Evolutionary conservation across 345 rosid species (phyloP), one percentile per base, ranked within the genome.

Genomic region (Euphorbia lathyris): DNA sequence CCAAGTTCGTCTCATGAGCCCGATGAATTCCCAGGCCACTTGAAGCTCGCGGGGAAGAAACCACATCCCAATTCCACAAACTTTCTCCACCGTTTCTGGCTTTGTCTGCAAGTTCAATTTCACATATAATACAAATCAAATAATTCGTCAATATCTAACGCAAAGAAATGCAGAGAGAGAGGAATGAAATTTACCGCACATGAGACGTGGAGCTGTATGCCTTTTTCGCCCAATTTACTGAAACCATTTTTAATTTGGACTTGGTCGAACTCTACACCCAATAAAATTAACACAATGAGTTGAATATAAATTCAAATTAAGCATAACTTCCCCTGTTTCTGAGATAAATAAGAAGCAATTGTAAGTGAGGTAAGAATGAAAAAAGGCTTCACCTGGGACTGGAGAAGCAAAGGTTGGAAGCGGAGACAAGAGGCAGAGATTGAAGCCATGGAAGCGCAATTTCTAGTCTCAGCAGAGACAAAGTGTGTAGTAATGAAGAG

Each of bases 201-300:
- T 43, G 63, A 58, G 67, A 76, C 53, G 4, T 57, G 45, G 36
- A 52, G 55, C 79, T 58, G 22, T 47, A 36, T 60, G 67, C 27
- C 27, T 70, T 73, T 55, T 72, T 78, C 7, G 63, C 29, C 85
- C 80, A 78, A n/a, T 75, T 70, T 3, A 57, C 34, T 23, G 83
- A 48, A 62, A 62, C 74, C 71, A 72, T 23, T 66, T 79, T 83
- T 56, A 71, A 63, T 64, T 58, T 55, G 58, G 51, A n/a, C 36
- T 34, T 69, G 42, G 16, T 60, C 23, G 68, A n/a, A 26, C 17
- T 58, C 85, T 80, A 74, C 72, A 61, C 23, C 12, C 67, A 58
- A 65, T 29, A 56, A 60, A 40, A 40, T 40, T 40, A 29, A 13
- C 32, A 7, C 52, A 60, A 34, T 60, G 5, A 65, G 1, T 32